Percentiles rank a stretch among this genome's conserved stretches.
These are phyloP conservation scores for Ophiosphaerella herpotricha DNA, from an alignment of 2,329 filamentous ascomycete species.

Conservation along the genomic window DNA sequence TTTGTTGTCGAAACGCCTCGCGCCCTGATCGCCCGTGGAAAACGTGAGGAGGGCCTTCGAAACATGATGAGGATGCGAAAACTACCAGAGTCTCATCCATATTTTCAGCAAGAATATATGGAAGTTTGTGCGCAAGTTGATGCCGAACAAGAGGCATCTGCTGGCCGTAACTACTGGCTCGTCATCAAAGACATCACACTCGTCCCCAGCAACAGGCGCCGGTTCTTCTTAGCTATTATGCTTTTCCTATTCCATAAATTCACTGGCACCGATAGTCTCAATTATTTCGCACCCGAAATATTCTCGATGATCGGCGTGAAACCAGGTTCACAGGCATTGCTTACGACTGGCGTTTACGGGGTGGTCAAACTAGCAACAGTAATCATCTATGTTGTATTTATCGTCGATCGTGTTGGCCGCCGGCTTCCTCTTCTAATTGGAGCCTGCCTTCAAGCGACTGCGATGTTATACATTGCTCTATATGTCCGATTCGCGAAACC, in stretches of 20 bases:
- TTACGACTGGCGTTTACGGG: constrained; percentile 48
- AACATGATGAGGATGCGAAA: constrained; percentile 48
- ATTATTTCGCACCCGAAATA: constrained; percentile 50
- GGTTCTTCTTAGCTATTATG: constrained; percentile 43
- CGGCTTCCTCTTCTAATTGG: constrained; percentile 38
- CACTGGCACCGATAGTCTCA: constrained; percentile 48
- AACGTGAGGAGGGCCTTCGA: constrained; percentile 39
- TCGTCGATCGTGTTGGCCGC: constrained; percentile 42
- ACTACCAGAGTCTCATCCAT: constrained; percentile 43
- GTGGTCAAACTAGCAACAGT: constrained; percentile 42
- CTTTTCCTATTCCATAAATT: constrained; percentile 51
- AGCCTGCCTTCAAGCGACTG: constrained; percentile 32
- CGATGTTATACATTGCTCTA: constrained; percentile 42
- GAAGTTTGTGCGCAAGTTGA: constrained; percentile 46
- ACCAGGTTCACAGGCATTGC: constrained; percentile 22
- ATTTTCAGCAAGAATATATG: constrained; percentile 45
- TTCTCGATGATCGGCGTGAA: constrained; percentile 46
- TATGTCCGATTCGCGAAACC: constrained; percentile 45
- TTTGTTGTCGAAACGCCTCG: constrained; percentile 45
- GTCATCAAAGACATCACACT: constrained; percentile 31
- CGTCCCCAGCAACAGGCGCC: constrained; percentile 35
- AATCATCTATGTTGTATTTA: constrained; percentile 39
- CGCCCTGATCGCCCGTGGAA: constrained; percentile 38
- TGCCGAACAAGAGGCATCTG: constrained; percentile 33
- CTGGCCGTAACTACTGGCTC: constrained; percentile 39